Evolutionary conservation across 345 rosid species (phyloP).

Genomic region (Syzygium jambos): DNA sequence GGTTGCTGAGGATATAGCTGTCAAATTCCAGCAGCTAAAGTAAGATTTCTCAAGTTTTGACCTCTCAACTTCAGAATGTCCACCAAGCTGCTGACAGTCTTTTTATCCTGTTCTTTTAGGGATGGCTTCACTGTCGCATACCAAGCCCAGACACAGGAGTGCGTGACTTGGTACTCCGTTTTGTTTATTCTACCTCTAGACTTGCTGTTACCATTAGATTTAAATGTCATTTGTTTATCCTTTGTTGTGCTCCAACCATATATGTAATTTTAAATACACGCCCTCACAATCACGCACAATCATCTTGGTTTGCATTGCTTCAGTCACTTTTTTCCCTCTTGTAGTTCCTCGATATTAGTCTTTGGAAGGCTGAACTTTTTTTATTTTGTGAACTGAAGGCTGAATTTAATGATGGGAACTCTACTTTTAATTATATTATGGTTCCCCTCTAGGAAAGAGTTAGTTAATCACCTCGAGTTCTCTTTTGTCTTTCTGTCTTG

Average conservation of each 20-base stretch:
- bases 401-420: not conserved
- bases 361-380: not conserved
- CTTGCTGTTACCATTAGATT: not conserved
- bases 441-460: not conserved
- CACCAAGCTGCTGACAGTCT: not conserved
- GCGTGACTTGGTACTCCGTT: not conserved
- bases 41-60: slow-evolving; percentile 7
- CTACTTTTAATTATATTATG: not conserved
- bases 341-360: not conserved
- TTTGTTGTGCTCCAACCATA: not conserved
- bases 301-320: not conserved
- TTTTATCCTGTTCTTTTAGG: not conserved
- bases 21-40: slow-evolving; percentile 59
- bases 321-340: not conserved
- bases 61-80: not conserved
- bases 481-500: not conserved
- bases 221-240: not conserved
- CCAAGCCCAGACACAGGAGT: not conserved
- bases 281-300: fast-evolving
- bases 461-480: not conserved
- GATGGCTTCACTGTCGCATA: not conserved
- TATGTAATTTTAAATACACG: not conserved
- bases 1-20: slow-evolving; percentile 28
- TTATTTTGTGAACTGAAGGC: not conserved
- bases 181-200: not conserved